Evolutionary conservation across 257 asterid species (phyloP).

Genomic region (Agastache rugosa): DNA sequence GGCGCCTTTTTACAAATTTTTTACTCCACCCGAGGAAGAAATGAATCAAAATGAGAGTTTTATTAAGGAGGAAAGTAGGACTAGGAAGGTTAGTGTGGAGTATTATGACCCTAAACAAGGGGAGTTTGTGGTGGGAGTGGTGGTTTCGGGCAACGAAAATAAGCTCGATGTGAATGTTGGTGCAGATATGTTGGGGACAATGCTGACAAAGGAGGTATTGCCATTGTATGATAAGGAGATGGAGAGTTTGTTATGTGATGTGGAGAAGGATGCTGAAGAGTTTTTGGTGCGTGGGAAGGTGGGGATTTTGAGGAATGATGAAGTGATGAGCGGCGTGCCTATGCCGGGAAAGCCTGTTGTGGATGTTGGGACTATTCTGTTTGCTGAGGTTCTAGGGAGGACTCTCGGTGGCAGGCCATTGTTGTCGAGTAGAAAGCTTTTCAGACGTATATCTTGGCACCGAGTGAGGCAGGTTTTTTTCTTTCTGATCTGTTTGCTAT

Average conservation of each 20-base stretch:
- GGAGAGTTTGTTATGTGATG: constrained; percentile 71
- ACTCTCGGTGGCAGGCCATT: constrained; percentile 95
- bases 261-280: constrained; percentile 65
- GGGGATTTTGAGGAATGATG: constrained; percentile 76
- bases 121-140: constrained; percentile 89
- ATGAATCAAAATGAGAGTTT: constrained; percentile 33
- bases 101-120: constrained; percentile 88
- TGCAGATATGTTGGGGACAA: constrained; percentile 78
- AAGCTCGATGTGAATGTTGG: constrained; percentile 95
- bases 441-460: constrained; percentile 87
- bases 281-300: constrained; percentile 69
- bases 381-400: constrained; percentile 95
- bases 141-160: constrained; percentile 90
- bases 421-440: constrained; percentile 73
- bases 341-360: constrained; percentile 76
- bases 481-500: constrained; percentile 47
- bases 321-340: constrained; percentile 54
- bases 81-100: constrained; percentile 57
- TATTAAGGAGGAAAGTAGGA: constrained; percentile 38
- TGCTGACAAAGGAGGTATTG: constrained; percentile 94
- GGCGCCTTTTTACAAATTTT: constrained; percentile 78
- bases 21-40: constrained; percentile 60
- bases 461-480: constrained; percentile 99
- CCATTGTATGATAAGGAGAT: constrained; percentile 89
- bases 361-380: constrained; percentile 79